Evolutionary conservation across 2,329 filamentous ascomycete genomes (phyloP), one percentile per base, ranked within the genome.

Genomic region (Trichoderma lentiforme): DNA sequence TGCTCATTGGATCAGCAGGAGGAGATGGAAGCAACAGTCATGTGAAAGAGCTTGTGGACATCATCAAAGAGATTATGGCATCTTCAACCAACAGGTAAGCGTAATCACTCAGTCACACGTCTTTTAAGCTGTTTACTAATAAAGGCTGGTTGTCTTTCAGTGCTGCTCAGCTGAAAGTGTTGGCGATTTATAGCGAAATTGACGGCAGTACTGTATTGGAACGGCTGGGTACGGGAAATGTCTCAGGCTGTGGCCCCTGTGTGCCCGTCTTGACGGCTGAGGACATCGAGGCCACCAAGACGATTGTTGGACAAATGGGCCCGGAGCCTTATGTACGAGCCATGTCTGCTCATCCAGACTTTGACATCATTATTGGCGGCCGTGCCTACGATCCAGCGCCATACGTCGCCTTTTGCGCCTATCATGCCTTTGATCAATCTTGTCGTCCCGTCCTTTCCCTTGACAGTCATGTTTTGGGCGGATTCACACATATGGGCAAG

Each of bases 101-200:
- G 3, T 6, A 1, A 21, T 21, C n/a, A 8, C n/a, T 21, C n/a
- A 4, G 3, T 2, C 8, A 21, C 2, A 9, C 12, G 6, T 6
- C 9, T 51, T 12, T 21, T 21, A 4, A 1, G 9, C 3, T 6
- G 3, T 47, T n/a, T 47, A 4, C 18, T 21, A 47, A 47, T 47
- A 2, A 47, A 47, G 8, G 43, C 9, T 21, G 15, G 3, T 11
- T 11, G 9, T 4, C 43, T 3, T 51, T 51, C 43, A 51, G 43
- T 51, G 43, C 43, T 21, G 3, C 43, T 21, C 43, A 51, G 43
- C 43, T 51, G n/a, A 51, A 51, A 51, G 43, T 51, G n/a, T 51
- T 51, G 43, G 43, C 43, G 2, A 51, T 51, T 0, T 51, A 51
- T 6, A 51, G 43, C 43, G n/a, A 51, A 3, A 51, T 51, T 51